These are phyloP conservation scores for Eucalyptus curtisii DNA, from an alignment of 345 rosid species.

Conservation along the genomic window DNA sequence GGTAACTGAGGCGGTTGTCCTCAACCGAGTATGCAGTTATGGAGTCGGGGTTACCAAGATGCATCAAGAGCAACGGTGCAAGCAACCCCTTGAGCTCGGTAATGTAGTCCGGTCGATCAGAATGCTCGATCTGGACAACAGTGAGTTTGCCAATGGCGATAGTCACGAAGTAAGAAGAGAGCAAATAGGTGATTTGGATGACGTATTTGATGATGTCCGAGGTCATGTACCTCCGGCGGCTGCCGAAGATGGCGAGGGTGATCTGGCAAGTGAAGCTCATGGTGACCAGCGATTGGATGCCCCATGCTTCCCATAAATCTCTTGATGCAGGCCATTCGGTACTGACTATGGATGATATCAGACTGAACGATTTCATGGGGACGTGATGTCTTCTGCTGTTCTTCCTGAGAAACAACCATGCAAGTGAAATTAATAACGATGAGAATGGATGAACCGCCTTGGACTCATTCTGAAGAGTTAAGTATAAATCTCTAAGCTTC, in stretches of 20 bases:
- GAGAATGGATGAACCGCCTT: neutral
- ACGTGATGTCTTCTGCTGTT: neutral
- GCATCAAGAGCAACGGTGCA: neutral
- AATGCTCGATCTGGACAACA: neutral
- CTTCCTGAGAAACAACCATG: neutral
- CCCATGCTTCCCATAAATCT: neutral
- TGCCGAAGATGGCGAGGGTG: neutral
- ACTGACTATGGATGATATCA: neutral
- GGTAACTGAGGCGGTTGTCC: constrained; percentile 1
- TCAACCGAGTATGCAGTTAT: constrained; percentile 9
- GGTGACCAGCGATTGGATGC: neutral
- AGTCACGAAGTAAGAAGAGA: neutral
- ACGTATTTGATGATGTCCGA: neutral
- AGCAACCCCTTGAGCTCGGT: neutral
- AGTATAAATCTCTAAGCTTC: neutral
- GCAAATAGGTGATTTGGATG: neutral
- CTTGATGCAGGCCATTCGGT: neutral
- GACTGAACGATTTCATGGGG: neutral
- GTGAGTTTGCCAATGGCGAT: neutral
- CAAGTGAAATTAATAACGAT: neutral
- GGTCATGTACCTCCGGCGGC: neutral
- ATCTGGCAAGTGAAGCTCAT: neutral
- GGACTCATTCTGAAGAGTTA: no score
- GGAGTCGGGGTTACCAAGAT: neutral
- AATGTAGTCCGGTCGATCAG: neutral